Percentiles rank a stretch among this genome's conserved stretches.
These are phyloP conservation scores for Aspergillus baeticus DNA, from an alignment of 495 filamentous ascomycete genomes.

Conservation along the genomic window DNA sequence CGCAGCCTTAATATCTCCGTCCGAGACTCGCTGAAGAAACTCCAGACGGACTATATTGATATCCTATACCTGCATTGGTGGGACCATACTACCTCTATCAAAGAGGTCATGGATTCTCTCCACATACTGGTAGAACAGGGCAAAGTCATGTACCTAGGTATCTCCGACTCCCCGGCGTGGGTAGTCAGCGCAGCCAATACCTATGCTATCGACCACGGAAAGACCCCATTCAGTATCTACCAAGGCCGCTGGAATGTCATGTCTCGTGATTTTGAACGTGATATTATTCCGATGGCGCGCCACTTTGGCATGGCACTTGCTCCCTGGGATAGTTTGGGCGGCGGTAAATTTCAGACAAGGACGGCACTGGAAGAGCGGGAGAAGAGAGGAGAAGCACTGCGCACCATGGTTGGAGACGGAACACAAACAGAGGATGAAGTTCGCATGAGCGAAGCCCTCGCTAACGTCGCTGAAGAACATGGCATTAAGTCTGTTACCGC, in stretches of 20 bases:
- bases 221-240: slow-evolving; percentile 13
- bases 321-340: slow-evolving; percentile 9
- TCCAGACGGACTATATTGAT: slow-evolving; percentile 68
- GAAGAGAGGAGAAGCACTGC: slow-evolving; percentile 27
- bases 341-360: slow-evolving; percentile 25
- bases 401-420: not conserved
- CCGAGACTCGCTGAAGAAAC: slow-evolving; percentile 55
- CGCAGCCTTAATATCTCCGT: slow-evolving; percentile 58
- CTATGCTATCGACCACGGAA: slow-evolving; percentile 31
- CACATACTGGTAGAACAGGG: slow-evolving; percentile 37
- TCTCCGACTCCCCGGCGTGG: slow-evolving; percentile 43
- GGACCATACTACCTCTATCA: slow-evolving; percentile 45
- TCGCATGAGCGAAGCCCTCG: slow-evolving; percentile 45
- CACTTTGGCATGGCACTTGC: slow-evolving; percentile 13
- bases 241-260: slow-evolving; percentile 53
- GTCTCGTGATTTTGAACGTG: slow-evolving; percentile 32
- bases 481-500: slow-evolving; percentile 46
- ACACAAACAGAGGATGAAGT: slow-evolving; percentile 38
- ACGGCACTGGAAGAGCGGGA: slow-evolving; percentile 28
- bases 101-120: slow-evolving; percentile 46
- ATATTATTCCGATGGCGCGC: slow-evolving; percentile 36
- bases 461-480: slow-evolving; percentile 51
- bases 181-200: slow-evolving; percentile 33
- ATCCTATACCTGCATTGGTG: slow-evolving; percentile 40
- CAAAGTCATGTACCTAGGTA: slow-evolving; percentile 49